Base-by-base conservation (phyloP, 192 early-diverging fungal genomes). In the Coemansia sp. region DNA sequence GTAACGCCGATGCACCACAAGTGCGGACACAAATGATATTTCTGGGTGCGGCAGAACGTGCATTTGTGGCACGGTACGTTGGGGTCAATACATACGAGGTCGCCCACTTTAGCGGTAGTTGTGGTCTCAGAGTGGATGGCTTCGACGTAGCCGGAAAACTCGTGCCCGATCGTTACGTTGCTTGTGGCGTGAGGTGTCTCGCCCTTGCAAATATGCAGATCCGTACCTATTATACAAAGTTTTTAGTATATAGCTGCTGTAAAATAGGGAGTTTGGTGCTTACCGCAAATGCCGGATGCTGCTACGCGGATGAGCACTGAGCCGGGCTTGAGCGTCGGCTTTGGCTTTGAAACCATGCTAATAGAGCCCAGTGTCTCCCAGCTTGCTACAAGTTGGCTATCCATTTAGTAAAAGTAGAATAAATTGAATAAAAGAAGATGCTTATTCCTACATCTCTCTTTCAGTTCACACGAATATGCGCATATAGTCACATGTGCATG, bases 181-280 rank as follows among this genome's bases (percentile, higher is more conserved):
- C 57, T 28, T 34, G 34, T 53, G 25, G 83, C 83, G 19, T 82
- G 75, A 21, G 83, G 83, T n/a, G 81, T 82, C 57, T 84, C 83
- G 36, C 81, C 83, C 25, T 75, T 70, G 55, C 83, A 82, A 57
- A 84, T 84, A 54, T 84, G 83, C 48, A 82, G 60, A 65, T 84
- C 83, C 8, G 83, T 84, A 6, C 48, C 48, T 49, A 49, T 21
- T 6, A 34, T 34, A 34, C 6, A 8, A 34, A 5, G 31, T 34
- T 34, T 34, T 34, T 34, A 34, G 8, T 34, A 31, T 31, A 34
- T 8, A 34, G 31, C 8, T 34, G 31, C 4, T 34, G 8, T 34
- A 34, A 5, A 8, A 34, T 34, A 34, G 5, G 0, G 8, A 8
- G 6, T 7, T 34, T 34, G 6, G 8, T 34, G 15, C 48, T 49